Base-by-base conservation (phyloP, 1,139 yeast genomes). In the Keqinozyma sinolaborantium region DNA sequence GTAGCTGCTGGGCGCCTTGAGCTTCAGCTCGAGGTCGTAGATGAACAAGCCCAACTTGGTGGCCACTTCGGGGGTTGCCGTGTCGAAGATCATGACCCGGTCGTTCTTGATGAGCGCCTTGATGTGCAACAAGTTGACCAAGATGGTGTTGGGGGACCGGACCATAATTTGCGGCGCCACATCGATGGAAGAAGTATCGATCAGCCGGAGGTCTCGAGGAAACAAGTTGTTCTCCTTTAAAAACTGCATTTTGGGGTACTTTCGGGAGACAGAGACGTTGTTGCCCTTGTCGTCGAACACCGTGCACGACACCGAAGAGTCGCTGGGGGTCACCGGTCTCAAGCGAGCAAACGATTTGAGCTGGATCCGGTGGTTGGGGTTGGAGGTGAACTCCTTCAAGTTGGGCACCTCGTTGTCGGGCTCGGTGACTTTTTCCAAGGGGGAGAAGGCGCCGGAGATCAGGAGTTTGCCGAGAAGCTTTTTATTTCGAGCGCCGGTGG, bases 161-260 rank as follows among this genome's bases (percentile, higher is more conserved):
- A 88, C 82, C 51, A 86, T 70, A 25, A 92, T 81, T 20, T 92
- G 78, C 0, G 98, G 98, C 7, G 87, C 92, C 23, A 92, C 84
- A 54, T 88, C 95, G 39, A 85, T 81, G 16, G 85, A 73, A 0
- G 95, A 86, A 5, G 95, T 83, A 58, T 92, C 98, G 34, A 94
- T 82, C 48, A 86, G 87, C 4, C 96, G 63, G 32, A 87, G 62
- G 53, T 87, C 96, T 43, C 96, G 70, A 0, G 96, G 95, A 30
- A 81, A 72, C 25, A 87, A 59, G 21, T 84, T 84, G 49, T 86
- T 87, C 39, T 83, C 80, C 36, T 78, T 71, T 11, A 94, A 64
- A 36, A 94, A 76, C 39, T 79, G 77, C 63, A 83, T 77, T 51
- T 87, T 82, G 35, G 86, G 88, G 47, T 78, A 82, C 47, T 81